A percentile compares a stretch with the other conserved stretches of the same genome.
Conservation (phyloP, 2,329 filamentous ascomycete species). For the Botryotinia convoluta region DNA sequence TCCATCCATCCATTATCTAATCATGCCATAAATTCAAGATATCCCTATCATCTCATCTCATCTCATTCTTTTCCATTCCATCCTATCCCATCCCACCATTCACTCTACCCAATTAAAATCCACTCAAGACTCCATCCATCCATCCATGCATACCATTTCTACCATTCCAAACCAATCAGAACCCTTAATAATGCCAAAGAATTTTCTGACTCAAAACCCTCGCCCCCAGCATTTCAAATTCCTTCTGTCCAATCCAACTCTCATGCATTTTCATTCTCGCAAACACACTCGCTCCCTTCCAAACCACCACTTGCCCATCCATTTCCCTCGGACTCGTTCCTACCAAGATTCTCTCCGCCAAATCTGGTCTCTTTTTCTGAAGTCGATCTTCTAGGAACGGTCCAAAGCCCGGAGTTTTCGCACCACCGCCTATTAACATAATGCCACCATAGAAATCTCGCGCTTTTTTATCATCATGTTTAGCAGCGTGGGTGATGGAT, state of each 20-base stretch:
- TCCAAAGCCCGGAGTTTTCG: conserved; percentile 76
- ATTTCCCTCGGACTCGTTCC: conserved; percentile 81
- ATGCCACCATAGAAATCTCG: conserved; percentile 86
- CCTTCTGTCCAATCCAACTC: conserved; percentile 83
- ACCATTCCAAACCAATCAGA: neutral
- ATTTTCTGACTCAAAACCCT: conserved; percentile 83
- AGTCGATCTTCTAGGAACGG: conserved; percentile 80
- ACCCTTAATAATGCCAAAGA: conserved; percentile 35
- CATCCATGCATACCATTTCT: neutral
- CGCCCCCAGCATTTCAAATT: conserved; percentile 83
- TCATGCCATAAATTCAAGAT: conserved; percentile 1
- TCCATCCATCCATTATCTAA: neutral
- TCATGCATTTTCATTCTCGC: conserved; percentile 83
- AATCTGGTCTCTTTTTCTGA: conserved; percentile 61
- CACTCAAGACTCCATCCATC: neutral
- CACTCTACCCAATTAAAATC: neutral
- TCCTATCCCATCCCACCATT: neutral
- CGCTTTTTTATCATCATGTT: conserved; percentile 87
- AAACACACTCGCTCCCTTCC: conserved; percentile 98
- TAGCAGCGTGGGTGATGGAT: conserved; percentile 81
- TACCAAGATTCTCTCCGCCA: conserved; percentile 59
- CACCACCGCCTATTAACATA: conserved; percentile 85
- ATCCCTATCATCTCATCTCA: neutral
- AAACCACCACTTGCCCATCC: conserved; percentile 94
- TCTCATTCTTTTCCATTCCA: neutral